phyloP scores from a whole-genome alignment of 495 filamentous ascomycete genomes.

The Neurospora terricola region DNA sequence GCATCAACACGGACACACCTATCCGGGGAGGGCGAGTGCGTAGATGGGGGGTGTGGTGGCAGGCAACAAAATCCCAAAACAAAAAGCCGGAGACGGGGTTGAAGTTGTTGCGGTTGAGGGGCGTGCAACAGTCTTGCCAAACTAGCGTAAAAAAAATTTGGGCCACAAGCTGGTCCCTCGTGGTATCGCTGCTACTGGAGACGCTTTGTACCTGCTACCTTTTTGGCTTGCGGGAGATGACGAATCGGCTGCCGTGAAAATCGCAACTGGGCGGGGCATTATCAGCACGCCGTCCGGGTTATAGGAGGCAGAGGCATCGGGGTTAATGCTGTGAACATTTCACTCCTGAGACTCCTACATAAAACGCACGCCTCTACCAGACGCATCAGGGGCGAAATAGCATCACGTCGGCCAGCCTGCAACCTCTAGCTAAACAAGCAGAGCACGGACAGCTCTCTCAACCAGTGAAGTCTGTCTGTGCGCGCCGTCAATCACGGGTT shows the following conservation, averaged over 20 bases:
- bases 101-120: slow-evolving; percentile 7
- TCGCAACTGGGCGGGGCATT: background rate
- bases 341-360: background rate
- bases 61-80: background rate
- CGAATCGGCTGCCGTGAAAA: background rate
- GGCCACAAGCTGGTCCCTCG: slow-evolving; percentile 18
- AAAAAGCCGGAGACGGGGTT: slow-evolving; percentile 1
- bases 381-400: background rate
- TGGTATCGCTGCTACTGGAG: background rate
- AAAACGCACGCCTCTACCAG: background rate
- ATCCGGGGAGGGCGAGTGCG: slow-evolving; percentile 6
- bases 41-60: slow-evolving; percentile 10
- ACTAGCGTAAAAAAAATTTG: slow-evolving; percentile 26
- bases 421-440: background rate
- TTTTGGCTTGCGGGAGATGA: background rate
- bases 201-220: background rate
- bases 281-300: background rate
- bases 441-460: background rate
- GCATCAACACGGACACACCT: slow-evolving; percentile 17
- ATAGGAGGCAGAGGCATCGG: background rate
- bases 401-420: background rate
- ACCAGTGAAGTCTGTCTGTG: background rate
- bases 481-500: background rate
- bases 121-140: slow-evolving; percentile 3
- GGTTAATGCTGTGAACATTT: background rate